A percentile compares a stretch with the other conserved stretches of the same genome.
These are phyloP conservation scores for Globisporangium rhizosaccharum DNA, from an alignment of 352 stramenopile species.

Conservation along the genomic window DNA sequence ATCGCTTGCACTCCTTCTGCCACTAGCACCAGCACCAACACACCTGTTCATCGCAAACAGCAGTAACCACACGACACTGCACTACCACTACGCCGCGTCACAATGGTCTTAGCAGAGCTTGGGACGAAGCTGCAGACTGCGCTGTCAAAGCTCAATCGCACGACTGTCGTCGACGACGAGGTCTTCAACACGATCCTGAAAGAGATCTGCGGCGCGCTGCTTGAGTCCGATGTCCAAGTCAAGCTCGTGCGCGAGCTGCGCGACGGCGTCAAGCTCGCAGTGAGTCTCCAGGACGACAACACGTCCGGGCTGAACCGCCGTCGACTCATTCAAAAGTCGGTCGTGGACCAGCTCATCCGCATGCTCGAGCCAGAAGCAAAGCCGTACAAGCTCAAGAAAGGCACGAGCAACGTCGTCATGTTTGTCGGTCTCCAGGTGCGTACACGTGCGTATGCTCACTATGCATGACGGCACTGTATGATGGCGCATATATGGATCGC, in stretches of 20 bases:
- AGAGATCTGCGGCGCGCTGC: constrained; percentile 87
- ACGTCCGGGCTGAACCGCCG: constrained; percentile 77
- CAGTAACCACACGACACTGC: neutral
- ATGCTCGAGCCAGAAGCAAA: constrained; percentile 86
- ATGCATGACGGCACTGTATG: neutral
- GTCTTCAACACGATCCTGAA: constrained; percentile 87
- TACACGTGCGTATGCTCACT: neutral
- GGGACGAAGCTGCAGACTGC: constrained; percentile 84
- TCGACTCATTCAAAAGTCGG: constrained; percentile 88
- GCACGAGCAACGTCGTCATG: constrained; percentile 91
- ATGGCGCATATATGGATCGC: neutral
- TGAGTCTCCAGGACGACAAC: constrained; percentile 73
- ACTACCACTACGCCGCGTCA: neutral
- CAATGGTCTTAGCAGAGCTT: constrained; percentile 88
- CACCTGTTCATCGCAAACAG: no score
- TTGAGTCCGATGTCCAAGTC: constrained; percentile 89
- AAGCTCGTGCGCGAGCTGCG: constrained; percentile 86
- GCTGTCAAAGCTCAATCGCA: constrained; percentile 84
- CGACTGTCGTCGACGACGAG: constrained; percentile 88
- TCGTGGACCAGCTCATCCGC: constrained; percentile 86
- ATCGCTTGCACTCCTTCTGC: no score
- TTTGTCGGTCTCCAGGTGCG: constrained; percentile 79
- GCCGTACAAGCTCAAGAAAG: constrained; percentile 90
- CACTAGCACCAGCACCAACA: neutral
- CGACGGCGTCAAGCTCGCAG: constrained; percentile 86